Percentiles rank a stretch among this genome's conserved stretches.
Evolutionary conservation across 352 stramenopile genomes (phyloP).

Genomic region (Pythium diclinum): DNA sequence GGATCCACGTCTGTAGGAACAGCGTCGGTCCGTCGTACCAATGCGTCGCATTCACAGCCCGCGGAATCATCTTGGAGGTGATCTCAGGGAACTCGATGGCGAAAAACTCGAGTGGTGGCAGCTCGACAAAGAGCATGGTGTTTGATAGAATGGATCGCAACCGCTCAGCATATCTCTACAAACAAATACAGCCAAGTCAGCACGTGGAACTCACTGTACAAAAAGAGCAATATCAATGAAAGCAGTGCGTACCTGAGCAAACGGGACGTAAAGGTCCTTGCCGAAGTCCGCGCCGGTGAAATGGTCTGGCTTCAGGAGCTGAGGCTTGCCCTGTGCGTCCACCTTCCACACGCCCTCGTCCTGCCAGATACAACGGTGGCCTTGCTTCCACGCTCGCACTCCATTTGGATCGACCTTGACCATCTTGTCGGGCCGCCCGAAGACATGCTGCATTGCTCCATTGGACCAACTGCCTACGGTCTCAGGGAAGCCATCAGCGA

Average conservation of each 20-base stretch:
- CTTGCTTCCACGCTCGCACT: slow-evolving; percentile 65
- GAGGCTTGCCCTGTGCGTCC: slow-evolving; percentile 34
- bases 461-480: slow-evolving; percentile 71
- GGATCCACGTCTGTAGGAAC: slow-evolving; percentile 64
- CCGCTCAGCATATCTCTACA: slow-evolving; percentile 44
- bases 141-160: slow-evolving; percentile 62
- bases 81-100: slow-evolving; percentile 68
- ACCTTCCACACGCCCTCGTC: slow-evolving; percentile 81
- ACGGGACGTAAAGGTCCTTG: slow-evolving; percentile 80
- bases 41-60: slow-evolving; percentile 84
- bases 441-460: slow-evolving; percentile 69
- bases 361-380: slow-evolving; percentile 69
- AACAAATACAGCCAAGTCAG: neutral
- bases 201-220: neutral
- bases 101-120: slow-evolving; percentile 76
- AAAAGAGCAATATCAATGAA: neutral
- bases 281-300: slow-evolving; percentile 76
- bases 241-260: slow-evolving; percentile 44
- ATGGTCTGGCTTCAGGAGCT: slow-evolving; percentile 58
- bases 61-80: slow-evolving; percentile 44
- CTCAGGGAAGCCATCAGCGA: slow-evolving; percentile 63
- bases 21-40: slow-evolving; percentile 91
- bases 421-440: slow-evolving; percentile 42
- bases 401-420: slow-evolving; percentile 55
- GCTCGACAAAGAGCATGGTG: slow-evolving; percentile 74